Percentiles rank a stretch among this genome's conserved stretches.
These are phyloP conservation scores for Bipolaris oryzae DNA, from an alignment of 2,329 filamentous ascomycete genomes.

Conservation along the genomic window DNA sequence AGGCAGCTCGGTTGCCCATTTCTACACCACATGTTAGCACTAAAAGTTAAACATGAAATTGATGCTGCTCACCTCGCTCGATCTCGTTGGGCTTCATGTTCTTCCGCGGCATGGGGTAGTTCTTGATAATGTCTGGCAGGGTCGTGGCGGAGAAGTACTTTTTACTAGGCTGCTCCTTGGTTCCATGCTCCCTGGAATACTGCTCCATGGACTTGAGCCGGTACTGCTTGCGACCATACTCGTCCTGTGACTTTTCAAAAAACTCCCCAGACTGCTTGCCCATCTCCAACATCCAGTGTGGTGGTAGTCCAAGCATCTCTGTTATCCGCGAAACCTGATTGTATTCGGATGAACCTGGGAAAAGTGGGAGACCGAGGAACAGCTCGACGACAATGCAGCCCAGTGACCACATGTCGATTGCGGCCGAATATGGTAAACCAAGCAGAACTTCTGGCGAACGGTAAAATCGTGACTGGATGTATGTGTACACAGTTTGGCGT, in stretches of 20 bases:
- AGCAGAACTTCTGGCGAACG: constrained; percentile 93
- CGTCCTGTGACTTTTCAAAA: constrained; percentile 90
- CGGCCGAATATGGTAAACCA: constrained; percentile 95
- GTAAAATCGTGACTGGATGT: constrained; percentile 98
- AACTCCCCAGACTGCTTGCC: constrained; percentile 98
- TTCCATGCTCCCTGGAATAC: constrained; percentile 92
- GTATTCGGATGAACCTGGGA: constrained; percentile 97
- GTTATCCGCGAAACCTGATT: constrained; percentile 97
- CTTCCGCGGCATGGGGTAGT: constrained; percentile 97
- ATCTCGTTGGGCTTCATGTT: constrained; percentile 99
- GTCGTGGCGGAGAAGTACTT: constrained; percentile 98
- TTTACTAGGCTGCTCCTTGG: constrained; percentile 98
- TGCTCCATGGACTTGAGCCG: constrained; percentile 97
- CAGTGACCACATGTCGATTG: constrained; percentile 99
- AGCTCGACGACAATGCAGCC: constrained; percentile 98
- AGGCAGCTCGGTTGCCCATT: constrained; percentile 97
- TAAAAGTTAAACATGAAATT: not conserved
- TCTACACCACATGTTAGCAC: constrained; percentile 62
- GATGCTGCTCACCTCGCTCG: constrained; percentile 75
- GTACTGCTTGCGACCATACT: constrained; percentile 89
- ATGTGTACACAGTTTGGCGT: constrained; percentile 97
- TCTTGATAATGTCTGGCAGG: constrained; percentile 94
- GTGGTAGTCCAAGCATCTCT: constrained; percentile 95
- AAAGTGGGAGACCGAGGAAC: constrained; percentile 91
- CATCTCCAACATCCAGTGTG: constrained; percentile 99